Percentiles rank a stretch among this genome's conserved stretches.
phyloP scores from a whole-genome alignment of 2,329 filamentous ascomycete species.

The Pseudocercospora eumusae region DNA sequence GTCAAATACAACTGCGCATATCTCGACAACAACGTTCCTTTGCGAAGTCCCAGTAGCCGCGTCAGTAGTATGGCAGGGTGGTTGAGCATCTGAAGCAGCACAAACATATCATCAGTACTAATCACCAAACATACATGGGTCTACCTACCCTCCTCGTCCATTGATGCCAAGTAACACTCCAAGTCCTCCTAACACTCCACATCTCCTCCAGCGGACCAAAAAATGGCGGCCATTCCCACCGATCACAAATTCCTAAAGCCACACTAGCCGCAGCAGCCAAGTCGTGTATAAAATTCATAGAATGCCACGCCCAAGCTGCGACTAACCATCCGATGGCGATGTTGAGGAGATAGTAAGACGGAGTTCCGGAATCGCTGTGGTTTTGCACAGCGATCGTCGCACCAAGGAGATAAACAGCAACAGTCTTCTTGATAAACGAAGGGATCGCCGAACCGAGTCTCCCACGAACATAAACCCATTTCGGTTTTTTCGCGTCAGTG shows the following conservation, averaged over 20 bases:
- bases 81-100: neutral
- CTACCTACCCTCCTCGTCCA: neutral
- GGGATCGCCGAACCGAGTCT: neutral
- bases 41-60: neutral
- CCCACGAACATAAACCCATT: neutral
- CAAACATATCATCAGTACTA: neutral
- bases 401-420: neutral
- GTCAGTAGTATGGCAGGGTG: neutral
- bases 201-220: neutral
- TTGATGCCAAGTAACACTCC: conserved; percentile 1
- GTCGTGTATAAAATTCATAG: neutral
- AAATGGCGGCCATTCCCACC: neutral
- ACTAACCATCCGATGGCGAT: neutral
- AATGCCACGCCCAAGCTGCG: neutral
- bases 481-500: neutral
- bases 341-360: neutral
- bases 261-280: neutral
- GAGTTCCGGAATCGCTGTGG: neutral
- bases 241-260: neutral
- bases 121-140: neutral
- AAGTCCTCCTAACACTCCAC: neutral
- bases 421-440: neutral
- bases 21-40: neutral
- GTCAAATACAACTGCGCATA: conserved; percentile 1
- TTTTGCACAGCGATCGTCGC: neutral